Evolutionary conservation across 257 asterid species (phyloP), one percentile per base, ranked within the genome.

Genomic region (Solanum medicagineum): DNA sequence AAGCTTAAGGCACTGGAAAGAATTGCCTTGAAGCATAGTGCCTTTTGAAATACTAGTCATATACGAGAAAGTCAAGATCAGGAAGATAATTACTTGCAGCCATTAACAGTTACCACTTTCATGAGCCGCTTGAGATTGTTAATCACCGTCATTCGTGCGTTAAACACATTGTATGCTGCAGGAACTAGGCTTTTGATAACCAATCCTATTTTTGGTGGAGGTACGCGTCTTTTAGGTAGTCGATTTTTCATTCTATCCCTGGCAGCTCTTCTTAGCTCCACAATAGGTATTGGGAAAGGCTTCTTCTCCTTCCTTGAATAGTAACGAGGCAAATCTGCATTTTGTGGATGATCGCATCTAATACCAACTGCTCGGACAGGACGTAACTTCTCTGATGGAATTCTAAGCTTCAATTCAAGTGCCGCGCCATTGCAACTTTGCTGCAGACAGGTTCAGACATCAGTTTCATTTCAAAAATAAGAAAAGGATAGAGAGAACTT

Each of bases 271-370:
- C 99, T 88, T 89, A 95, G 88, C 91, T 97, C 99, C 69, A 95
- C 90, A 49, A 97, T 84, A 85, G 99, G 98, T 88, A 95, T 87
- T 14, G 98, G 98, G 88, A 97, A 97, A 40, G 98, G 99, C 92
- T 95, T 96, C 91, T 94, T 96, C 89, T 93, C 97, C 83, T 89
- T 96, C 88, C 87, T 95, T 17, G 98, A 93, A 88, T 92, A 92
- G 87, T 93, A 90, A 77, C 94, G 98, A 83, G 99, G 98, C 20
- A 95, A 90, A 91, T 97, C 99, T 83, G 96, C 91, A 92, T 97
- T 97, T 87, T 97, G 99, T 54, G 98, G 96, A 84, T 89, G 51
- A 83, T 89, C 89, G 44, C 97, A 92, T 83, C 87, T 87, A 79
- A 95, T 88, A 68, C 88, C 81, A 68, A 65, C 80, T 13, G 90